phyloP scores from a whole-genome alignment of 2,329 filamentous ascomycete species.

The Alternaria longipes region DNA sequence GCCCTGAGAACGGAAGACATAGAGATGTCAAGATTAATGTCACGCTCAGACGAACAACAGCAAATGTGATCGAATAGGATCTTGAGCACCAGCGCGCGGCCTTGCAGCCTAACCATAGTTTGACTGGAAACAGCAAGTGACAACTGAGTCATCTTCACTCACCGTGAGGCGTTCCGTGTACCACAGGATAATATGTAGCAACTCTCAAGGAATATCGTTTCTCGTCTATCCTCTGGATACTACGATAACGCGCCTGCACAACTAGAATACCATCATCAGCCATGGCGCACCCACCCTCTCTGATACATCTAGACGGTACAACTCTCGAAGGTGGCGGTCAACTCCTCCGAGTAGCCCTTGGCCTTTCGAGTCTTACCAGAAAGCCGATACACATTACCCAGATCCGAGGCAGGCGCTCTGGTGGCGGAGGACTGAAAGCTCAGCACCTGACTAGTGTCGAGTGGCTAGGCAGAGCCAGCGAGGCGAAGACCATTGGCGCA shows the following conservation, averaged over 20 bases:
- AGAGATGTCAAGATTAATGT: background rate
- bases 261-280: background rate
- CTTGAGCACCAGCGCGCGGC: background rate
- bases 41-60: background rate
- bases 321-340: conserved; percentile 71
- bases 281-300: conserved; percentile 16
- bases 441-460: conserved; percentile 66
- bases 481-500: conserved; percentile 55
- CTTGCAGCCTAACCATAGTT: background rate
- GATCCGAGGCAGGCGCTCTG: conserved; percentile 63
- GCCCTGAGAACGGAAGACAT: background rate
- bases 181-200: background rate
- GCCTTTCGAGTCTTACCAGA: conserved; percentile 63
- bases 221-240: background rate
- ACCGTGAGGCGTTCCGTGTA: background rate
- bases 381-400: conserved; percentile 61
- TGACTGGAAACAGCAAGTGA: background rate
- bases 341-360: conserved; percentile 65
- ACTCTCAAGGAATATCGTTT: background rate
- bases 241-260: background rate
- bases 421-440: conserved; percentile 64
- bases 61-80: background rate
- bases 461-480: conserved; percentile 61
- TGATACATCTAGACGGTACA: conserved; percentile 60
- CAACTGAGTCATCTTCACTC: conserved; percentile 16